Evolutionary conservation across 257 asterid genomes (phyloP), one percentile per base, ranked within the genome.

Genomic region (Primulina huaijiensis): DNA sequence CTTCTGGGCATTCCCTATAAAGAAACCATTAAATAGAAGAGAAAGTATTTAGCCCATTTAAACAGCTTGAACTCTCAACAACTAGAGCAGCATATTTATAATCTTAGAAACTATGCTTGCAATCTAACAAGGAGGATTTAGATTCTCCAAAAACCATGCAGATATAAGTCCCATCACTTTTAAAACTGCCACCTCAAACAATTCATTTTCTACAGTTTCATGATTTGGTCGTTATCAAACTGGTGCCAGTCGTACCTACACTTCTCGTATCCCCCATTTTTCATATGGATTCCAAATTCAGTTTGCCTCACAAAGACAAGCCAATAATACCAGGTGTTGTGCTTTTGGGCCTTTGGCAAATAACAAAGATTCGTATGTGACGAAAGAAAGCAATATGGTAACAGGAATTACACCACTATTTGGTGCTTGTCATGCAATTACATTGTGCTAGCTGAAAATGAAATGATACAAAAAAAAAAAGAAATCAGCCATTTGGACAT

Each of bases 1-100:
- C 97, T 76, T 86, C 99, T 69, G 97, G 97, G 80, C 99, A 94
- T 60, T 82, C 90, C 80, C 99, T 94, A 87, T 63, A 77, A 59
- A 75, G 40, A 76, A 72, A 62, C 71, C 77, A 71, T 60, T 72
- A 57, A 23, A 75, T 21, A 38, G 64, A 40, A 59, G 29, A 74
- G 34, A 65, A 61, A 71, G 58, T 50, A 68, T 52, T 33, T 34
- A 61, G 46, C 65, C 46, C 50, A 72, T 64, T 77, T 64, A 68
- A 57, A 67, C 46, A 60, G 25, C 69, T 33, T 65, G 71, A 61
- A 72, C 19, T 30, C 69, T 17, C 25, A n/a, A 46, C 67, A 46
- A 35, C 64, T 19, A 59, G 55, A 53, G n/a, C 55, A 43, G n/a
- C 55, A 43, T 43, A 19, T 43, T 14, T 56, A 9, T 68, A 17